These are phyloP conservation scores for Sarocladiaceae sp. DNA, from an alignment of 2,329 filamentous ascomycete genomes.

Conservation along the genomic window DNA sequence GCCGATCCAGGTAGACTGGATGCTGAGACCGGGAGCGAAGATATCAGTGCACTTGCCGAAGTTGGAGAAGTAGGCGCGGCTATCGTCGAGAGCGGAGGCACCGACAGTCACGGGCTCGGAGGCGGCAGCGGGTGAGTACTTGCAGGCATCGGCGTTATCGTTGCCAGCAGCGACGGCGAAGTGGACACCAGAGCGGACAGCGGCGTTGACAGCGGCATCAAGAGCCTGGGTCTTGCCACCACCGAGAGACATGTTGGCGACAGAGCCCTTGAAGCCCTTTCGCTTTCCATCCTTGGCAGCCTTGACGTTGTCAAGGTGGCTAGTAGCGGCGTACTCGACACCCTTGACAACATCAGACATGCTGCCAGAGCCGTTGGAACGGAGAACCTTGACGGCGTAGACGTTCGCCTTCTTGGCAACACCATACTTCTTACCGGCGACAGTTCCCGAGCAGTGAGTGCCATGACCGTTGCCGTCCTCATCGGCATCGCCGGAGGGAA, in stretches of 20 bases:
- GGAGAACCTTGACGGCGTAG: constrained; percentile 96
- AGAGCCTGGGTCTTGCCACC: constrained; percentile 93
- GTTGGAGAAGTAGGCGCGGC: constrained; percentile 99
- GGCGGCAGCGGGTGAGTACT: constrained; percentile 95
- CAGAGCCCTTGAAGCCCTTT: constrained; percentile 97
- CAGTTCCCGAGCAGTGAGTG: constrained; percentile 97
- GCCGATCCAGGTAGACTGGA: constrained; percentile 97
- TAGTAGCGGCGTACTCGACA: constrained; percentile 85
- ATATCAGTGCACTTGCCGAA: constrained; percentile 99
- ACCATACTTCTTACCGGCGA: constrained; percentile 98
- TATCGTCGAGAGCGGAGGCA: constrained; percentile 86
- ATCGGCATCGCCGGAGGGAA: constrained; percentile 77
- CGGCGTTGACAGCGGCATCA: constrained; percentile 88
- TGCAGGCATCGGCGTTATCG: constrained; percentile 98
- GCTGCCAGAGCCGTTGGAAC: constrained; percentile 92
- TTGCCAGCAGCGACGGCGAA: constrained; percentile 98
- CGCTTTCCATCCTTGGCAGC: constrained; percentile 79
- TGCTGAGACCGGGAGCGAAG: constrained; percentile 95
- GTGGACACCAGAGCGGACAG: constrained; percentile 86
- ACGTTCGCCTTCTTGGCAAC: constrained; percentile 98
- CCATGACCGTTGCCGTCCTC: constrained; percentile 96
- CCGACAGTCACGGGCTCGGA: constrained; percentile 82
- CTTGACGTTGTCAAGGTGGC: constrained; percentile 70
- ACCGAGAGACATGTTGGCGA: constrained; percentile 98
- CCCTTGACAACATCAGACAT: constrained; percentile 99